Evolutionary conservation across 2,329 filamentous ascomycete genomes (phyloP), one percentile per base, ranked within the genome.

Genomic region (Zasmidium citrigriseum): DNA sequence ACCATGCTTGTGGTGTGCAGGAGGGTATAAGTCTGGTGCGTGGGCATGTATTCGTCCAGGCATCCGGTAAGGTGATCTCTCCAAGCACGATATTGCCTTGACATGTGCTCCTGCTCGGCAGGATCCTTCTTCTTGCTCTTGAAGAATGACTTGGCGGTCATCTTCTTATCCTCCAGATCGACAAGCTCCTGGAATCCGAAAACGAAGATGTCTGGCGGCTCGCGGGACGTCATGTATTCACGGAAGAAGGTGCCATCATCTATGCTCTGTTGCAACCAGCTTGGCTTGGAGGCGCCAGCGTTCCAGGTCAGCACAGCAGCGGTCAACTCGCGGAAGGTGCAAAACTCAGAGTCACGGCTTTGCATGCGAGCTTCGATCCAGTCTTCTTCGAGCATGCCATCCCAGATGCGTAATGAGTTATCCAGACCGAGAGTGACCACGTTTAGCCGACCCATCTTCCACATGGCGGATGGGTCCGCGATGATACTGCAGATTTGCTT

Each of bases 111-210:
- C 68, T 90, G 88, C 52, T 91, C 89, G 1, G 89, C 86, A 11
- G 88, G 86, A 72, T 96, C 96, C 74, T 95, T 95, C 67, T 89
- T 91, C 70, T 93, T 84, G 67, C 84, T 83, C 68, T 86, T 95
- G 72, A 98, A 88, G 66, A 98, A 87, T 55, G 90, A 91, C 77
- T 86, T 97, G n/a, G 95, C 95, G 21, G 93, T 98, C 52, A 96
- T 89, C 66, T 93, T 96, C 78, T 98, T 98, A 77, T 99, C 91
- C 73, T 99, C 95, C 7, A 99, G 81, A 70, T 99, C 95, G 3
- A 99, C 95, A n/a, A 99, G 82, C 75, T 99, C 95, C 74, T 99
- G 95, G 74, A 99, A 99, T 1, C 93, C 93, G 79, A 99, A 99
- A 0, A 98, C 85, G 2, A 98, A 77, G 51, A 99, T 92, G 67